phyloP scores from a whole-genome alignment of 176 grass and related monocot species.

The Metroxylon sagu region DNA sequence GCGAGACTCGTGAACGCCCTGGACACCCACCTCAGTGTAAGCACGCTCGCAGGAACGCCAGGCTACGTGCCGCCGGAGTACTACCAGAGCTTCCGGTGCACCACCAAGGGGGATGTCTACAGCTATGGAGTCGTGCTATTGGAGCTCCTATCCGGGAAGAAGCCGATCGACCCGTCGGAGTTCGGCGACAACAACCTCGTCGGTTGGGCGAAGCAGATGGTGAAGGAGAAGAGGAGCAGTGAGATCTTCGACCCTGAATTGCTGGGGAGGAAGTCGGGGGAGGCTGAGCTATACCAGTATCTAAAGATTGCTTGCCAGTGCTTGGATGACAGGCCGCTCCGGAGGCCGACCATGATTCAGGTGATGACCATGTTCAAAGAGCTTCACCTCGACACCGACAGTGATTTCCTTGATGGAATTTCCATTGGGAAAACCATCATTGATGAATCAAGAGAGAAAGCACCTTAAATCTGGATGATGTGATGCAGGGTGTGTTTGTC shows the following conservation, averaged over 20 bases:
- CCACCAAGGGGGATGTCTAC: slow-evolving; percentile 89
- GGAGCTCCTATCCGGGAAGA: slow-evolving; percentile 94
- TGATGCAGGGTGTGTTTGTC: background rate
- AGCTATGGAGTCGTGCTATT: slow-evolving; percentile 88
- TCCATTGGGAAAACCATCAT: slow-evolving; percentile 44
- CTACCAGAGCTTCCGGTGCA: slow-evolving; percentile 94
- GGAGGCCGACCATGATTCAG: slow-evolving; percentile 92
- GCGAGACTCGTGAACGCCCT: slow-evolving; percentile 76
- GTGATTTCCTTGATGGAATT: slow-evolving; percentile 62
- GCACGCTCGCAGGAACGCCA: slow-evolving; percentile 87
- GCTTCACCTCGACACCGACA: slow-evolving; percentile 65
- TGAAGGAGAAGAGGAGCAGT: slow-evolving; percentile 55
- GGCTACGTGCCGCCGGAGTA: slow-evolving; percentile 97
- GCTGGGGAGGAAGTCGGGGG: slow-evolving; percentile 34
- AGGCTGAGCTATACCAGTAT: slow-evolving; percentile 57
- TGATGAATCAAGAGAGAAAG: slow-evolving; percentile 64
- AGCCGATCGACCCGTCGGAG: slow-evolving; percentile 72
- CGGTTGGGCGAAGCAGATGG: slow-evolving; percentile 92
- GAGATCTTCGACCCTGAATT: slow-evolving; percentile 74
- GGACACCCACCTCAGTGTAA: slow-evolving; percentile 85
- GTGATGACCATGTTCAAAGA: slow-evolving; percentile 99
- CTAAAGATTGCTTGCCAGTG: slow-evolving; percentile 87
- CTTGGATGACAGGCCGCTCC: slow-evolving; percentile 60
- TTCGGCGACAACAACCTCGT: slow-evolving; percentile 91
- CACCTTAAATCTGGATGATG: slow-evolving; percentile 17